A percentile compares a stretch with the other conserved stretches of the same genome.
Conservation (phyloP, 495 filamentous ascomycete genomes). For the Aspergillus incahuasiensis region DNA sequence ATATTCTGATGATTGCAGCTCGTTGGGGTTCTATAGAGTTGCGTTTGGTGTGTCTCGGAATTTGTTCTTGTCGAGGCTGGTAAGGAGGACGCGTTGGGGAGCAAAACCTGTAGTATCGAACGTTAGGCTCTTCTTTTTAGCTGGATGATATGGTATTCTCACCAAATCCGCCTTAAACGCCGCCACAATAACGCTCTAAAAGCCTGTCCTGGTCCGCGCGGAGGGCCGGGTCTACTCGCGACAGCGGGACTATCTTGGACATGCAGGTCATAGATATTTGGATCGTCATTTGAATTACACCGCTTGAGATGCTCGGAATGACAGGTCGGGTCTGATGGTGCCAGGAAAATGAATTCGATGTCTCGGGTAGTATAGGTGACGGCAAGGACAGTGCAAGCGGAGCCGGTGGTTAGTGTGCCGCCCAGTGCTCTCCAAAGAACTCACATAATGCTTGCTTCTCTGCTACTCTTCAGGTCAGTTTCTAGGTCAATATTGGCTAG, state of each 20-base stretch:
- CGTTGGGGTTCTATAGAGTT: constrained; percentile 50
- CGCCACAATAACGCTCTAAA: constrained; percentile 49
- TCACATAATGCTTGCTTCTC: too few species aligned
- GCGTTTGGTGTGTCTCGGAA: constrained; percentile 8
- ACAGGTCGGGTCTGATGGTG: constrained; percentile 48
- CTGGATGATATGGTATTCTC: constrained; percentile 32
- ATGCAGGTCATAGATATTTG: constrained; percentile 51
- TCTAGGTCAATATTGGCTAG: neutral
- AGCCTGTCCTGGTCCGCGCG: constrained; percentile 43
- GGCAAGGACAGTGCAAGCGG: neutral
- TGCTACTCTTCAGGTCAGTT: too few species aligned
- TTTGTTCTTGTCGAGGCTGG: neutral
- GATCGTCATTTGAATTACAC: constrained; percentile 53
- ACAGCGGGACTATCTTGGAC: constrained; percentile 49
- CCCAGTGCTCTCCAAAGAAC: neutral
- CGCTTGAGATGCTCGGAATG: constrained; percentile 38
- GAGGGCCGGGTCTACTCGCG: constrained; percentile 52
- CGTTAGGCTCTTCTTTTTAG: neutral
- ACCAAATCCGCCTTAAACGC: constrained; percentile 53
- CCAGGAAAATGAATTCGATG: constrained; percentile 27
- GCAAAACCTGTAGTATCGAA: neutral
- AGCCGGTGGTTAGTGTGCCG: neutral
- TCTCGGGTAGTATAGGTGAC: constrained; percentile 12
- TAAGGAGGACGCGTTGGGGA: neutral
- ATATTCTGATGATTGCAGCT: constrained; percentile 46